A percentile compares a stretch with the other conserved stretches of the same genome.
Evolutionary conservation across 768 basidiomycete species (phyloP).

Genomic region (Boletus pseudopeckii): DNA sequence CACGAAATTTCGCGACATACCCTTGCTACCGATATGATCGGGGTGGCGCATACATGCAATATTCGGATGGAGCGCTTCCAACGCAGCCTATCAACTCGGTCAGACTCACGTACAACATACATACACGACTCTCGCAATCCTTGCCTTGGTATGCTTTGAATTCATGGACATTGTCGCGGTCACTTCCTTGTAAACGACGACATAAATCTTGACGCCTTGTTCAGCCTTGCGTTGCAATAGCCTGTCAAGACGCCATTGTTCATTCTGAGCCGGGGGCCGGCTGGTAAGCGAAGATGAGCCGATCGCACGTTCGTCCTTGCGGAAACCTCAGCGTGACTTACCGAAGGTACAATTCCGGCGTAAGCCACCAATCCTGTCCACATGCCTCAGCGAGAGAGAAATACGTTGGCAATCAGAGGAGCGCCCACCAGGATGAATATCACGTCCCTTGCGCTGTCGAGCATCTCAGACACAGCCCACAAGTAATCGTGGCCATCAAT

Average conservation of each 20-base stretch:
- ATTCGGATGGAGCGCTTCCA: constrained; percentile 84
- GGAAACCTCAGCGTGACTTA: not conserved
- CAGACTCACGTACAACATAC: not conserved
- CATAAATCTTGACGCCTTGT: constrained; percentile 87
- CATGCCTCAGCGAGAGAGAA: not conserved
- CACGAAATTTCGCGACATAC: constrained; percentile 22
- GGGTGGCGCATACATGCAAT: constrained; percentile 89
- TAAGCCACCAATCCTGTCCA: constrained; percentile 85
- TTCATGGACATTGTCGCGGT: constrained; percentile 89
- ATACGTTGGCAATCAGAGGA: not conserved
- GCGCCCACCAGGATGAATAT: constrained; percentile 79
- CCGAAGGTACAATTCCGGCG: constrained; percentile 91
- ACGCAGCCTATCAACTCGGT: constrained; percentile 45
- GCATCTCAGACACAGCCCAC: constrained; percentile 88
- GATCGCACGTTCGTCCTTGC: not conserved
- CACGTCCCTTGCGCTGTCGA: constrained; percentile 74
- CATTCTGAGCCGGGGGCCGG: constrained; percentile 81
- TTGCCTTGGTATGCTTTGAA: constrained; percentile 78
- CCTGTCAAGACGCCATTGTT: constrained; percentile 86
- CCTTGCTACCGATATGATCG: constrained; percentile 83
- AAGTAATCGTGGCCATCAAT: constrained; percentile 97
- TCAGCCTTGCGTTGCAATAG: constrained; percentile 85
- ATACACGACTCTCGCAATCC: not conserved
- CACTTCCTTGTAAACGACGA: constrained; percentile 96
- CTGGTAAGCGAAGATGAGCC: constrained; percentile 15